Conservation (phyloP, 1,139 yeast genomes). For the Blastobotrys apis region DNA sequence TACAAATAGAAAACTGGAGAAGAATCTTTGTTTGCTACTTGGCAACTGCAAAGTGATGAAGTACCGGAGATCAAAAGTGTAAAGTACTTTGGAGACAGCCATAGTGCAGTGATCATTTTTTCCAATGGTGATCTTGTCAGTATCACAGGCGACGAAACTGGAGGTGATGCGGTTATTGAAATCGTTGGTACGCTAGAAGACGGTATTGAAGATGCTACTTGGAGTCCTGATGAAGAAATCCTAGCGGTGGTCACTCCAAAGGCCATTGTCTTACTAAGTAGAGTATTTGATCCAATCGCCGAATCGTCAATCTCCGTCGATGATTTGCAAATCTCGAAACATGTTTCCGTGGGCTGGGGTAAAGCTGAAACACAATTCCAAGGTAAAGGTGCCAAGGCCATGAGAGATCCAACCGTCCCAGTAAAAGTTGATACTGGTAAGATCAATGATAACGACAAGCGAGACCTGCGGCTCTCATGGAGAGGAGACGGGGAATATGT, state of each 20-base stretch:
- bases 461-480: slow-evolving; percentile 63
- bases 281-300: slow-evolving; percentile 74
- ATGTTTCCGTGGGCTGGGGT: slow-evolving; percentile 99
- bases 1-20: slow-evolving; percentile 24
- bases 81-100: slow-evolving; percentile 30
- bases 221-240: slow-evolving; percentile 94
- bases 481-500: slow-evolving; percentile 92
- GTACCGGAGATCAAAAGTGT: slow-evolving; percentile 17
- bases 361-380: slow-evolving; percentile 93
- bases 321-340: slow-evolving; percentile 71
- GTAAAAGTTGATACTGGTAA: slow-evolving; percentile 65
- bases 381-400: slow-evolving; percentile 88
- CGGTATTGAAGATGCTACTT: slow-evolving; percentile 66
- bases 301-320: slow-evolving; percentile 56
- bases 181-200: slow-evolving; percentile 83
- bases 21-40: slow-evolving; percentile 24
- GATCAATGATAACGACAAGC: slow-evolving; percentile 51
- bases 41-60: slow-evolving; percentile 21
- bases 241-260: slow-evolving; percentile 57
- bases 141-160: slow-evolving; percentile 57
- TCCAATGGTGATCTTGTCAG: slow-evolving; percentile 51
- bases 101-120: slow-evolving; percentile 30
- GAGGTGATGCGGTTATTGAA: slow-evolving; percentile 45
- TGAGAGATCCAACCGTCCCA: slow-evolving; percentile 92
- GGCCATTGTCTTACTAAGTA: slow-evolving; percentile 63